Conservation (phyloP, 2,329 filamentous ascomycete species). For the Didymella exigua region DNA sequence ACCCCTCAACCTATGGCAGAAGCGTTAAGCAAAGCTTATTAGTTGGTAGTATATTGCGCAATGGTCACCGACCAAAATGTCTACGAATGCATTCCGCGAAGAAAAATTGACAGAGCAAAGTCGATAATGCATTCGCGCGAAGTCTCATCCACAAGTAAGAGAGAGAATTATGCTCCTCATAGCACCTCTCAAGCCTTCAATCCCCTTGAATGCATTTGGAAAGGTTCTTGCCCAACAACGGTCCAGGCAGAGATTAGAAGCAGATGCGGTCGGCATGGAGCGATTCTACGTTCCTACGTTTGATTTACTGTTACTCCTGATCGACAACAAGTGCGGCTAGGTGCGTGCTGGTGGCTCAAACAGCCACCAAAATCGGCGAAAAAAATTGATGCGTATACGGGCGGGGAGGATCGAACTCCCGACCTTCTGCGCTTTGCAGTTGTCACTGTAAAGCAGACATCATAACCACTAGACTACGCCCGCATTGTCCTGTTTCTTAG, state of each 20-base stretch:
- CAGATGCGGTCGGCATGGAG: neutral
- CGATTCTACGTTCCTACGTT: neutral
- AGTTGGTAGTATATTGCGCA: too few species aligned
- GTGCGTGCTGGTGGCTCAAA: neutral
- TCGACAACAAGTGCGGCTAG: neutral
- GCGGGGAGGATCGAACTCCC: conserved; percentile 46
- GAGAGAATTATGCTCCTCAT: too few species aligned
- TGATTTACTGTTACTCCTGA: neutral
- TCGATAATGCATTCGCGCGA: too few species aligned
- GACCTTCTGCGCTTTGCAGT: conserved; percentile 45
- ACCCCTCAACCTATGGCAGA: too few species aligned
- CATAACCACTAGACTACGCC: conserved; percentile 43
- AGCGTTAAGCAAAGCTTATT: too few species aligned
- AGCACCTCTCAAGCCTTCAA: too few species aligned
- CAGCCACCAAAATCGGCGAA: neutral
- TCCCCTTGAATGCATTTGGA: neutral
- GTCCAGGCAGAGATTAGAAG: too few species aligned
- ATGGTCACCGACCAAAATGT: too few species aligned
- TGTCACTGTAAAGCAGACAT: conserved; percentile 46
- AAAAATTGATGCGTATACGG: conserved; percentile 36
- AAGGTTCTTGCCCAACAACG: neutral
- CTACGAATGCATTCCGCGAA: too few species aligned
- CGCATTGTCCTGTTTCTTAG: conserved; percentile 4
- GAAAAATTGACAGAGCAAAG: too few species aligned
- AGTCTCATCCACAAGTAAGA: too few species aligned